These are phyloP conservation scores for Nephelium lappaceum DNA, from an alignment of 345 rosid species.

Conservation along the genomic window DNA sequence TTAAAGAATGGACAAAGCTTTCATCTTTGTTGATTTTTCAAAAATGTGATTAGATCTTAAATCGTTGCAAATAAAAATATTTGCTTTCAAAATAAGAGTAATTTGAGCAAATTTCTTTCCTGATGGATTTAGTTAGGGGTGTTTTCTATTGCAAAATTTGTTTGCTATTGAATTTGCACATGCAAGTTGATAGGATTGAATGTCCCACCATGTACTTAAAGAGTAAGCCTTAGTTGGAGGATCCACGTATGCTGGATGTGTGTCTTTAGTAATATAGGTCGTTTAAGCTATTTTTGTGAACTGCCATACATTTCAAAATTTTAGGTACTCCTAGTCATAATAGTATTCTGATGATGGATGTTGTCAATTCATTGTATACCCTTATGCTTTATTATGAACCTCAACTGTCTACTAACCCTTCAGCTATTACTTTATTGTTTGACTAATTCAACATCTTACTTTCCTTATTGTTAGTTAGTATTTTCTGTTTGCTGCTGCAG, in stretches of 20 bases:
- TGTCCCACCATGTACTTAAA: neutral
- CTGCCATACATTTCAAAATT: neutral
- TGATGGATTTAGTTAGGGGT: neutral
- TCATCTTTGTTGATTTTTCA: neutral
- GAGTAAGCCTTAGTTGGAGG: neutral
- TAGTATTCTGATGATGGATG: too few species aligned
- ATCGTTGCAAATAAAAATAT: neutral
- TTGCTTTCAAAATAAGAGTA: neutral
- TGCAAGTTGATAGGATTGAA: neutral
- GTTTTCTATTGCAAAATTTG: neutral
- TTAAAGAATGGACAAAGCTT: neutral
- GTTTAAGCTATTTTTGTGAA: neutral
- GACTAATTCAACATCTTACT: neutral
- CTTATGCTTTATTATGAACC: neutral
- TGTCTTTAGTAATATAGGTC: neutral
- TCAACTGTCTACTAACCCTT: neutral
- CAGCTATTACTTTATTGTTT: neutral
- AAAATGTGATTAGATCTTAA: neutral
- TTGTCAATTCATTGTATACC: neutral
- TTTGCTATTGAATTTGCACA: neutral
- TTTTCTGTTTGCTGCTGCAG: slow-evolving; percentile 40
- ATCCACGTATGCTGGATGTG: neutral
- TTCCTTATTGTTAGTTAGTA: slow-evolving; percentile 19
- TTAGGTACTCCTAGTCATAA: too few species aligned
- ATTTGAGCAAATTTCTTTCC: neutral